Percentiles rank a stretch among this genome's conserved stretches.
These are phyloP conservation scores for Eucalyptus leucophloia DNA, from an alignment of 345 rosid genomes.

Conservation along the genomic window DNA sequence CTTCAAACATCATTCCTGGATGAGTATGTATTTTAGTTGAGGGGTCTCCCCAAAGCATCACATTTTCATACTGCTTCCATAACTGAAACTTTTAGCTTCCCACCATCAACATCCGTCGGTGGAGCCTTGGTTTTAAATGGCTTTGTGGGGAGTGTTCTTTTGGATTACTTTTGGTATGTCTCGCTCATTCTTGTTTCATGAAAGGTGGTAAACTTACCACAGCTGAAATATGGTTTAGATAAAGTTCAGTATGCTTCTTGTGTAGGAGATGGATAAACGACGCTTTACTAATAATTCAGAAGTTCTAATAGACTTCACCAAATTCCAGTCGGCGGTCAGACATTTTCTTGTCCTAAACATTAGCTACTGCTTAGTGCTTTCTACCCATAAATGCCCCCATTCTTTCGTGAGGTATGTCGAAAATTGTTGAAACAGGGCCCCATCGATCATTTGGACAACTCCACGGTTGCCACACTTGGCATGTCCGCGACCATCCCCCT, in stretches of 20 bases:
- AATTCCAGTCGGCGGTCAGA: not conserved
- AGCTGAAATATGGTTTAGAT: not conserved
- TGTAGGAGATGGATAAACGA: not conserved
- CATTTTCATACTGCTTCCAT: not conserved
- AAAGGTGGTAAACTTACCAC: not conserved
- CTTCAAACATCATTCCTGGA: not conserved
- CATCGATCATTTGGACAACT: constrained; percentile 82
- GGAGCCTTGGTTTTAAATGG: constrained; percentile 26
- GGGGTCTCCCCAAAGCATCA: not conserved
- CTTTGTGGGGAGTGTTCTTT: constrained; percentile 37
- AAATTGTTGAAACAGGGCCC: constrained; percentile 39
- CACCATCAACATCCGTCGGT: constrained; percentile 20
- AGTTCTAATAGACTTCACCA: not conserved
- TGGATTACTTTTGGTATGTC: constrained; percentile 46
- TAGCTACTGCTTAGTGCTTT: not conserved
- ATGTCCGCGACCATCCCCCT: constrained; percentile 79
- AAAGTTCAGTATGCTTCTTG: not conserved
- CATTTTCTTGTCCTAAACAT: not conserved
- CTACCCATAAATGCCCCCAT: not conserved
- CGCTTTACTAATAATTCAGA: not conserved
- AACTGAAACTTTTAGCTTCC: constrained; percentile 6
- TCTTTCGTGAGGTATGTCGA: not conserved
- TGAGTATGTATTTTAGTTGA: not conserved
- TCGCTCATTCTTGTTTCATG: not conserved
- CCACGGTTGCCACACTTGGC: constrained; percentile 70